Conservation (phyloP, 163 green algal species). For the Chlamydomonas reinhardtii region DNA sequence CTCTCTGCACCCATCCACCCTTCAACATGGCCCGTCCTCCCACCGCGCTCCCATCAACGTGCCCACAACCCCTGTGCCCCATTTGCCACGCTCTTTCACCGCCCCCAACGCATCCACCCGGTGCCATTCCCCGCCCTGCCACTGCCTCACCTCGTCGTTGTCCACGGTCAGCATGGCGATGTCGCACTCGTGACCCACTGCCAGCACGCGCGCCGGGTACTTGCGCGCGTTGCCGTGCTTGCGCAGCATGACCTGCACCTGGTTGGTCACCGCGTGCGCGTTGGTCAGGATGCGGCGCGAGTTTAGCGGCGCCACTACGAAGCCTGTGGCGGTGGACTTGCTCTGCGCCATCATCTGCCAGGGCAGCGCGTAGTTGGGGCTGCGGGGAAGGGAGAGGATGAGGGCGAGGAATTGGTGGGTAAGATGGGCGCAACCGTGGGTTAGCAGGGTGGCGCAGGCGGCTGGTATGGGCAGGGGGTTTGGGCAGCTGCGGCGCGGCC, state of each 20-base stretch:
- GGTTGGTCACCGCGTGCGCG: slow-evolving; percentile 61
- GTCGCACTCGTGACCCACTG: slow-evolving; percentile 72
- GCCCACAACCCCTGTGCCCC: too few relatives aligned
- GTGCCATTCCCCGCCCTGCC: too few relatives aligned
- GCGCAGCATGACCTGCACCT: slow-evolving; percentile 61
- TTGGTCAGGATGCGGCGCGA: slow-evolving; percentile 65
- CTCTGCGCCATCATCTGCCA: slow-evolving; percentile 72
- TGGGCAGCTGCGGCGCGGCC: too few relatives aligned
- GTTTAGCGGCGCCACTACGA: slow-evolving; percentile 55
- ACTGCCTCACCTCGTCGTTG: slow-evolving; percentile 57
- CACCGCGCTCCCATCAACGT: too few relatives aligned
- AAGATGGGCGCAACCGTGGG: too few relatives aligned
- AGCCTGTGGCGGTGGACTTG: slow-evolving; percentile 70
- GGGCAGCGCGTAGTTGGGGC: slow-evolving; percentile 72
- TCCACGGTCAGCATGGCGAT: slow-evolving; percentile 65
- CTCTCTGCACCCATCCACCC: too few relatives aligned
- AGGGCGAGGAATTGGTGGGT: too few relatives aligned
- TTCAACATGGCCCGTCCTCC: too few relatives aligned
- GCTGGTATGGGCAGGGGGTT: too few relatives aligned
- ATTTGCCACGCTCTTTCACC: too few relatives aligned
- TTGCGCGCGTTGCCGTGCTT: slow-evolving; percentile 67
- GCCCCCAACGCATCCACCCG: too few relatives aligned
- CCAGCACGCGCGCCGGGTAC: slow-evolving; percentile 61
- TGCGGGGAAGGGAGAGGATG: slow-evolving; percentile 10
- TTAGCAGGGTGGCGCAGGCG: too few relatives aligned